Conservation (phyloP, 2,329 filamentous ascomycete species). For the Xylariaceae sp. region DNA sequence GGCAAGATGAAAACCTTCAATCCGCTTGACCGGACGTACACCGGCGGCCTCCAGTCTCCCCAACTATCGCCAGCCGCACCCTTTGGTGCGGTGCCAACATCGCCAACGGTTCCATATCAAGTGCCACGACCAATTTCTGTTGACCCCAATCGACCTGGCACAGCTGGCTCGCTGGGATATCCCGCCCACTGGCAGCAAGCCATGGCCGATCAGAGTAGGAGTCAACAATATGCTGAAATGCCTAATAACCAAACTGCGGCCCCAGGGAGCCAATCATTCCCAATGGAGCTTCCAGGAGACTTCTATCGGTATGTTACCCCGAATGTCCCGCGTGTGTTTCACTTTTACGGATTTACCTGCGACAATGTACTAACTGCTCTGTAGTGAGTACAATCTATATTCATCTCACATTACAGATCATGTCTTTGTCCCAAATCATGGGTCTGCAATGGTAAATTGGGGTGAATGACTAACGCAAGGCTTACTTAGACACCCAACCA, state of each 20-base stretch:
- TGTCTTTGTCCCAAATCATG: too few relatives aligned
- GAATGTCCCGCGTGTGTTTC: too few relatives aligned
- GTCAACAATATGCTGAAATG: conserved; percentile 40
- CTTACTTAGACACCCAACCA: conserved; percentile 29
- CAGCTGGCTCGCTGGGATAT: conserved; percentile 29
- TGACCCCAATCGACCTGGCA: conserved; percentile 32
- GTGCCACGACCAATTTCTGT: conserved; percentile 39
- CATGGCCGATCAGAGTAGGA: conserved; percentile 20
- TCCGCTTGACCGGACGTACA: conserved; percentile 37
- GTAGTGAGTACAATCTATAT: too few relatives aligned
- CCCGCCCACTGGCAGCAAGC: conserved; percentile 29
- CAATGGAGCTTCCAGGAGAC: conserved; percentile 47
- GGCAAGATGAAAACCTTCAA: conserved; percentile 61
- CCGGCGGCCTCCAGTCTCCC: conserved; percentile 26
- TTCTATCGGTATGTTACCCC: conserved; percentile 34
- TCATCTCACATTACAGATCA: too few relatives aligned
- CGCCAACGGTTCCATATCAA: conserved; percentile 38
- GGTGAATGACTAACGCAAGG: too few relatives aligned
- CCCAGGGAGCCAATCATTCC: conserved; percentile 16
- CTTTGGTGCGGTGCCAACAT: conserved; percentile 28
- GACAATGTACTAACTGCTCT: too few relatives aligned
- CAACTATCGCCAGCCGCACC: conserved; percentile 26
- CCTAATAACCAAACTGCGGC: conserved; percentile 25
- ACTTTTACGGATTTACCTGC: too few relatives aligned
- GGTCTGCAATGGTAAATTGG: too few relatives aligned